Evolutionary conservation across 192 early-diverging fungal genomes (phyloP).

Genomic region (Gorgonomyces haynaldii): DNA sequence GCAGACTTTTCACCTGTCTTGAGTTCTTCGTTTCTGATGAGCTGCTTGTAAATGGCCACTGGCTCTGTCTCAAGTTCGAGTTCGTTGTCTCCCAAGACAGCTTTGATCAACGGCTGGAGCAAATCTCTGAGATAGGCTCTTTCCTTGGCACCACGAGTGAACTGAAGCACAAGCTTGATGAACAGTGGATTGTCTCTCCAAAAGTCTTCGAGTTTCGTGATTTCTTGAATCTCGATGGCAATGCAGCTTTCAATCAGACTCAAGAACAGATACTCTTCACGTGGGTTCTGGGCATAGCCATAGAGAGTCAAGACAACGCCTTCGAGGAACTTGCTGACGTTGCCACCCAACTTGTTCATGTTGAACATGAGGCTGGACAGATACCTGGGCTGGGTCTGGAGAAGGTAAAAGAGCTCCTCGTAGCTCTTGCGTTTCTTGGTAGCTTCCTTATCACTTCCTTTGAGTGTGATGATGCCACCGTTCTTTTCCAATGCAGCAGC

Average conservation of each 20-base stretch:
- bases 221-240: constrained; percentile 77
- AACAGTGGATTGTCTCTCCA: constrained; percentile 92
- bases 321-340: constrained; percentile 73
- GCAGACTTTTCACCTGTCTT: constrained; percentile 70
- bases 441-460: constrained; percentile 77
- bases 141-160: constrained; percentile 92
- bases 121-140: constrained; percentile 78
- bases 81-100: constrained; percentile 59
- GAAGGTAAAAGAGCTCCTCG: constrained; percentile 88
- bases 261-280: constrained; percentile 93
- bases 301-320: constrained; percentile 82
- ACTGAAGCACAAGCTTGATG: constrained; percentile 92
- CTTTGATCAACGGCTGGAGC: constrained; percentile 68
- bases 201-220: constrained; percentile 77
- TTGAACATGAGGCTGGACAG: constrained; percentile 77
- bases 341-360: constrained; percentile 69
- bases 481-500: constrained; percentile 16
- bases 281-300: constrained; percentile 91
- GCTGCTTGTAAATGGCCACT: constrained; percentile 63
- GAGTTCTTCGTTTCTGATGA: constrained; percentile 84
- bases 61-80: constrained; percentile 91
- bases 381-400: constrained; percentile 93
- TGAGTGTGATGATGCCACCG: constrained; percentile 50
- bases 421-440: constrained; percentile 66
- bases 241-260: constrained; percentile 84